Evolutionary conservation across 306 rosid species (phyloP).

Genomic region (Abrus pulchellus): DNA sequence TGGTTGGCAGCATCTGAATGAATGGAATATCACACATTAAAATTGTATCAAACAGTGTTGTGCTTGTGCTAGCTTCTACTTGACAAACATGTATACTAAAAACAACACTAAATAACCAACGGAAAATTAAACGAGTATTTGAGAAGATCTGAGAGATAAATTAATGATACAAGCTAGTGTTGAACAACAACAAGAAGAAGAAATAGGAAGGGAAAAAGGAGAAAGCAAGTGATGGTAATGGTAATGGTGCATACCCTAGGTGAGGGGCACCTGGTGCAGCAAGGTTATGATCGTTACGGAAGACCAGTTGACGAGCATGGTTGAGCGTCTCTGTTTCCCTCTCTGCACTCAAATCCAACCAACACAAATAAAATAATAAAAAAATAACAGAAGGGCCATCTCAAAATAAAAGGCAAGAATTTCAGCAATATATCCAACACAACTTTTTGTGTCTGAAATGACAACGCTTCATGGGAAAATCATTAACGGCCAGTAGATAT

Average conservation of each 20-base stretch:
- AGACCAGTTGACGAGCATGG: conserved; percentile 95
- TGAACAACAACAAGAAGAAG: neutral
- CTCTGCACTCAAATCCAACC: conserved; percentile 68
- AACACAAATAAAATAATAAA: conserved; percentile 21
- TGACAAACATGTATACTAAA: neutral
- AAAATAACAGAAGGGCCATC: neutral
- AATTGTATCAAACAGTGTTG: conserved; percentile 15
- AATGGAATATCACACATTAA: neutral
- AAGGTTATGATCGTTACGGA: conserved; percentile 76
- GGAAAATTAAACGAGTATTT: neutral
- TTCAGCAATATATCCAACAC: conserved; percentile 14
- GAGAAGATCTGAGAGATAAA: neutral
- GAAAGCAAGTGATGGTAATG: neutral
- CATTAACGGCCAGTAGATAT: conserved; percentile 36
- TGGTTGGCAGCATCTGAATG: conserved; percentile 78
- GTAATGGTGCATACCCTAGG: conserved; percentile 65
- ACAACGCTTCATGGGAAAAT: conserved; percentile 55
- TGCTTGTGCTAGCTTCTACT: neutral
- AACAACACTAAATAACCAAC: neutral
- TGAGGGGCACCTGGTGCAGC: conserved; percentile 71
- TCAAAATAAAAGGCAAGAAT: neutral
- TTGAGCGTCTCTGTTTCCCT: conserved; percentile 98
- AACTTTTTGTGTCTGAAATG: conserved; percentile 56
- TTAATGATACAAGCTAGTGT: neutral
- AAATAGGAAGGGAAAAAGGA: neutral